Base-by-base conservation (phyloP, 2,329 filamentous ascomycete species). In the Fusarium cicatricum region DNA sequence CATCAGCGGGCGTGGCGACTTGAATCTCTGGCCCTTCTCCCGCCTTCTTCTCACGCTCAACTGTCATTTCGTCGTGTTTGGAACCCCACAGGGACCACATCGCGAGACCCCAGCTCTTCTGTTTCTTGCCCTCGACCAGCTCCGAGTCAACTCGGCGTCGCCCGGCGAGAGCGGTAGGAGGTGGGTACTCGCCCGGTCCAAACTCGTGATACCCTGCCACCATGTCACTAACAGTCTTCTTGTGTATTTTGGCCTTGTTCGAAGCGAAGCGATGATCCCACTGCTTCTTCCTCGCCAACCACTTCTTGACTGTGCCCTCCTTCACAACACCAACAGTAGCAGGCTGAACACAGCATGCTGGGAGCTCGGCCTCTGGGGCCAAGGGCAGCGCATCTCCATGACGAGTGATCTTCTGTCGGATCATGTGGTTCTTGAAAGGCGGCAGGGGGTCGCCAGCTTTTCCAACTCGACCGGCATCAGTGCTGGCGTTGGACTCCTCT, bases 41-140 rank as follows among this genome's bases (percentile, higher is more conserved):
- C 1, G 81, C 80, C 60, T 81, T 80, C 46, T 82, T 72, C 70
- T 88, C 85, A 4, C 85, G 78, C 40, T 80, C 77, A 4, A 96
- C 81, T 0, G 90, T 90, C 58, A 82, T 82, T 72, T 94, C 85
- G 70, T 98, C 95, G 70, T 97, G 92, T 71, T 90, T 96, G 39
- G 89, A 93, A 12, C 91, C 92, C 90, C 92, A 96, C 2, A 89
- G 80, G 43, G 87, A 90, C 94, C 94, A 98, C 62, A 97, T 77
- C 3, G 88, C 85, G 72, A 97, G 79, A 8, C 90, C 91, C 75
- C 89, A 85, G 62, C 90, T 92, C 80, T 85, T 88, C 63, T 76
- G 81, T 74, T 80, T 86, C 70, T 82, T 82, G 65, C 80, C 80
- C 58, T 71, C 68, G 1, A 65, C 59, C n/a, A 70, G 31, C 14